A percentile compares a stretch with the other conserved stretches of the same genome.
phyloP scores from a whole-genome alignment of 2,329 filamentous ascomycete species.

The Alternaria hordeiaustralica region DNA sequence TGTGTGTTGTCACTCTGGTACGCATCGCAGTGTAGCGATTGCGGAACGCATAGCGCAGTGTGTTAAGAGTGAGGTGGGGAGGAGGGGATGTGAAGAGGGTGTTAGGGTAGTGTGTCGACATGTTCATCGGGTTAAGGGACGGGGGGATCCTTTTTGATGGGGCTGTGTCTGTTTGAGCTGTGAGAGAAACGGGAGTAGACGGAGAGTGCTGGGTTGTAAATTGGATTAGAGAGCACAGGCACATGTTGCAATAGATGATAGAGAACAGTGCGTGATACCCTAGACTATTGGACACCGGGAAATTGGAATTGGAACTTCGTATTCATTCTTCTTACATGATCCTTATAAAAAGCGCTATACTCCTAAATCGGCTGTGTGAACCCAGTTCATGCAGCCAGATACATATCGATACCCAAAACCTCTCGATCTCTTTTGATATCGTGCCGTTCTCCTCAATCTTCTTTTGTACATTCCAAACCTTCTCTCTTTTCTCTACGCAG shows the following conservation, averaged over 20 bases:
- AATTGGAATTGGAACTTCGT: slow-evolving; percentile 13
- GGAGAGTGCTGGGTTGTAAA: neutral
- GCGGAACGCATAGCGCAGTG: slow-evolving; percentile 36
- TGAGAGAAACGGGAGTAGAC: neutral
- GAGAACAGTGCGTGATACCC: slow-evolving; percentile 2
- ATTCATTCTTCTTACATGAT: slow-evolving; percentile 32
- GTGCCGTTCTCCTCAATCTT: neutral
- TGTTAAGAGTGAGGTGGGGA: slow-evolving; percentile 22
- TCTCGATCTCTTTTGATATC: neutral
- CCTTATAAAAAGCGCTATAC: neutral
- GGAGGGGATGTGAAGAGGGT: slow-evolving; percentile 13
- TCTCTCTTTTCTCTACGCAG: slow-evolving; percentile 17
- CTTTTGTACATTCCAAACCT: neutral
- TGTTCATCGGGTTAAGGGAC: slow-evolving; percentile 35
- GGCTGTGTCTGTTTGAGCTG: neutral
- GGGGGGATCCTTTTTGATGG: slow-evolving; percentile 27
- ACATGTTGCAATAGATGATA: neutral
- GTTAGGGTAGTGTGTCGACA: slow-evolving; percentile 35
- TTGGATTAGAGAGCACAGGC: neutral
- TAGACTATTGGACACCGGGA: slow-evolving; percentile 8
- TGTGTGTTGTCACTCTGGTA: slow-evolving; percentile 36
- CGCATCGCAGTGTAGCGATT: slow-evolving; percentile 42
- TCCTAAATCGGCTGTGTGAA: slow-evolving; percentile 4
- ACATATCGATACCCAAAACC: neutral
- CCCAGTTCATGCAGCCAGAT: slow-evolving; percentile 6